Evolutionary conservation across 108 stramenopile genomes (phyloP).

Genomic region (Skeletonema menzelii): DNA sequence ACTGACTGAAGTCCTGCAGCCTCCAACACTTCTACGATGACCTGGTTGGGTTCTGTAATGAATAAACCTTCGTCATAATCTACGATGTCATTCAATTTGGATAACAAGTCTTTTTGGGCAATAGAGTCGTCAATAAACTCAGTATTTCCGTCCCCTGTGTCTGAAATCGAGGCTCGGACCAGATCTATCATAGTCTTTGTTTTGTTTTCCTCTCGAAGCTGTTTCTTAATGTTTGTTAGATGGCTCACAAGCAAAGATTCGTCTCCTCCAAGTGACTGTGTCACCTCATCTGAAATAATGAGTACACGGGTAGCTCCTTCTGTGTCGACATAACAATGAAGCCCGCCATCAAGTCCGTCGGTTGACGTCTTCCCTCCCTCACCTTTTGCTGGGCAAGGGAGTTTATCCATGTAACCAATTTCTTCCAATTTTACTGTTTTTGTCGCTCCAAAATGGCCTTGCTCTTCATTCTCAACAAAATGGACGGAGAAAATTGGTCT

Average conservation of each 20-base stretch:
- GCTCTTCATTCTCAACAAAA: conserved; percentile 72
- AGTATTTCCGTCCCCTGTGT: not conserved
- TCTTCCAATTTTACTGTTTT: conserved; percentile 83
- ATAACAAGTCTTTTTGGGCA: conserved; percentile 9
- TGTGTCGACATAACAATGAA: conserved; percentile 76
- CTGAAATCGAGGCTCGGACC: conserved; percentile 8
- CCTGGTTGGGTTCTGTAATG: conserved; percentile 64
- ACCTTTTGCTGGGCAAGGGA: conserved; percentile 56
- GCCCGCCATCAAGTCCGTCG: conserved; percentile 15
- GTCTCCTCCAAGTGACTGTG: conserved; percentile 41
- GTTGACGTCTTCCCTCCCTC: conserved; percentile 8
- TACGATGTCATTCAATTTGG: conserved; percentile 26
- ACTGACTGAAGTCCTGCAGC: conserved; percentile 71
- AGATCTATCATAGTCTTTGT: conserved; percentile 35
- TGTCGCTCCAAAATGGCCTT: conserved; percentile 66
- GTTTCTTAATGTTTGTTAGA: conserved; percentile 50
- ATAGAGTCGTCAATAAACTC: not conserved
- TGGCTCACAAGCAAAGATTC: conserved; percentile 44
- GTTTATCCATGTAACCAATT: conserved; percentile 70
- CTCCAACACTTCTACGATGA: conserved; percentile 83
- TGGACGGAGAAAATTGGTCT: conserved; percentile 49
- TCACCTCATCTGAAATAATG: conserved; percentile 63
- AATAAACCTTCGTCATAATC: conserved; percentile 42
- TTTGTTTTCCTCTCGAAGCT: conserved; percentile 48
- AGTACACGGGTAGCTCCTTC: conserved; percentile 83